Base-by-base conservation (phyloP, 176 grass and related monocot species). In the Carex parvula region DNA sequence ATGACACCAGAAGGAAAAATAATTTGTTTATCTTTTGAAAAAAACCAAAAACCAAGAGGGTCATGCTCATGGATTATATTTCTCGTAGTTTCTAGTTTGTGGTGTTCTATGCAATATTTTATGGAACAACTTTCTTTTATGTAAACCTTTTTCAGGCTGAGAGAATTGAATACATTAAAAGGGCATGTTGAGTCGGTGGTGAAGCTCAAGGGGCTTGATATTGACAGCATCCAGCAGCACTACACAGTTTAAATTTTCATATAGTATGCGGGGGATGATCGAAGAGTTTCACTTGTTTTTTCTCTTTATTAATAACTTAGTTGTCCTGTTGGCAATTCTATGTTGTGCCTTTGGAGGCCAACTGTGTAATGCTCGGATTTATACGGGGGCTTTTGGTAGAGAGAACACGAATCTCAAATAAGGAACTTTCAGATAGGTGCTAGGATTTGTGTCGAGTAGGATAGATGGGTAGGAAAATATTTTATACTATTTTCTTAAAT, bases 161-260 rank as follows among this genome's bases (percentile, higher is more conserved):
- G 96, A 6, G 96, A 98, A 85, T 85, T 93, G 42, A 41, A 60
- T 41, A 93, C 93, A 61, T 67, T 98, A 72, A 98, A 92, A 84
- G 93, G 93, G 0, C 90, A 85, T 78, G 59, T 98, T 1, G 96
- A 95, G 60, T 90, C 89, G 3, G 86, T 92, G 6, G 91, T 87
- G 21, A 93, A 92, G 93, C 91, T 98, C 55, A 95, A 93, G 74
- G 93, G 96, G 18, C 85, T 98, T 17, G 89, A 98, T 80, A 83
- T 92, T 39, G 89, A 93, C 24, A 87, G 79, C 6, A 85, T 95
- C 41, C 93, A 92, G 83, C 83, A 87, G 33, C 91, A 98, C 32
- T 95, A 90, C 83, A 98, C 95, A 3, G 91, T 98, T 35, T 98
- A 46, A 90, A 8, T 29, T 17, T 64, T 81, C 79, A 44, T 20